A percentile compares a stretch with the other conserved stretches of the same genome.
These are phyloP conservation scores for Poa annua DNA, from an alignment of 176 grass and related monocot genomes.

Conservation along the genomic window DNA sequence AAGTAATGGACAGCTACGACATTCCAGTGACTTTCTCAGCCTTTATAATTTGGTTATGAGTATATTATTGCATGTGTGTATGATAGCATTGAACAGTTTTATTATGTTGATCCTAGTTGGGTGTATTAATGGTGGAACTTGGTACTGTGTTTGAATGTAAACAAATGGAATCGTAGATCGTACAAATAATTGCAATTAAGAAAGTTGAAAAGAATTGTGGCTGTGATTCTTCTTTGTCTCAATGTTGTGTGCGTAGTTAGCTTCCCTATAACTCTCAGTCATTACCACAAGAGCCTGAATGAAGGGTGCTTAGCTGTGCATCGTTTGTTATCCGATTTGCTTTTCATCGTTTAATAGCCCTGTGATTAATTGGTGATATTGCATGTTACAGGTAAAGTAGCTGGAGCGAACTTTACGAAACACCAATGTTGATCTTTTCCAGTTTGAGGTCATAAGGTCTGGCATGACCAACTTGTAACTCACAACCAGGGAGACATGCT, in stretches of 20 bases:
- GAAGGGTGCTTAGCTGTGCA: not conserved
- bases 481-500: constrained; percentile 31
- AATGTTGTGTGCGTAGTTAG: not conserved
- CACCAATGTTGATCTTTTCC: constrained; percentile 42
- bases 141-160: not conserved
- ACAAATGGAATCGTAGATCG: not conserved
- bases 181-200: not conserved
- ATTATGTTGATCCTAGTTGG: not conserved
- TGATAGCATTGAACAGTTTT: not conserved
- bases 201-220: not conserved
- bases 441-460: constrained; percentile 61
- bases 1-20: not conserved
- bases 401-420: constrained; percentile 42
- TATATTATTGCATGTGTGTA: not conserved
- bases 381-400: constrained; percentile 48
- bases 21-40: not conserved
- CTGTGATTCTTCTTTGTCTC: not conserved
- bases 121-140: not conserved
- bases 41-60: not conserved
- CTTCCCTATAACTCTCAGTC: not conserved
- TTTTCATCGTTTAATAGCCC: not conserved
- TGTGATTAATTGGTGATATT: constrained; percentile 34
- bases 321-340: not conserved
- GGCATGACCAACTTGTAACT: constrained; percentile 55
- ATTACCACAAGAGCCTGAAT: not conserved